Evolutionary conservation across 257 asterid species (phyloP), one percentile per base, ranked within the genome.

Genomic region (Nemophila menziesii): DNA sequence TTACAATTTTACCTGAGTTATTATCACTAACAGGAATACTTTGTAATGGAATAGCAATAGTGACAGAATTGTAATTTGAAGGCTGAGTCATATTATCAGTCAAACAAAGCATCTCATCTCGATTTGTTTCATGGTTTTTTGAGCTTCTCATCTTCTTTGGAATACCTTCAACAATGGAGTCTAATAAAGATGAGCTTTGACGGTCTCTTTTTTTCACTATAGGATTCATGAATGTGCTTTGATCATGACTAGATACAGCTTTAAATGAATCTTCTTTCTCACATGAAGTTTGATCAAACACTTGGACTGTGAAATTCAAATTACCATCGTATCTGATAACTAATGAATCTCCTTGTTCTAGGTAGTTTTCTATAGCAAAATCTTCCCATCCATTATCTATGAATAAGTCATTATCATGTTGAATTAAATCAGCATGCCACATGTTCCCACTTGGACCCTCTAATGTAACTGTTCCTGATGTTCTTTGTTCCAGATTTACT

Each of bases 211-310:
- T 82, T 39, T 48, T 79, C 58, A 42, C 40, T 20, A 45, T 12
- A 65, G 33, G 58, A 56, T 39, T 51, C 23, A 48, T 51, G 48
- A 29, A 53, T 63, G 57, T 63, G 60, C 65, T 66, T 37, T 62
- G 54, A 58, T 56, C 75, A 68, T 77, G 93, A 64, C 77, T 68
- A 70, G 75, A 70, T 24, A 54, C 63, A 48, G 82, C 78, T 26
- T 51, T 60, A 53, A 71, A 74, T 45, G 94, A 63, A 39, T 60
- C 51, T 57, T 66, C 93, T 69, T 86, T 86, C 75, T 86, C 94
- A 44, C 96, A 86, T 56, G 71, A 67, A 51, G 72, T 68, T 50
- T 50, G 65, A 49, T 86, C 93, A 53, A 86, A 86, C 51, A 77
- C 47, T 70, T 67, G 96, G 60, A 86, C 92, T 1, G 73, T 51